Base-by-base conservation (phyloP, 2,329 filamentous ascomycete species). In the Penicillium glabrum region DNA sequence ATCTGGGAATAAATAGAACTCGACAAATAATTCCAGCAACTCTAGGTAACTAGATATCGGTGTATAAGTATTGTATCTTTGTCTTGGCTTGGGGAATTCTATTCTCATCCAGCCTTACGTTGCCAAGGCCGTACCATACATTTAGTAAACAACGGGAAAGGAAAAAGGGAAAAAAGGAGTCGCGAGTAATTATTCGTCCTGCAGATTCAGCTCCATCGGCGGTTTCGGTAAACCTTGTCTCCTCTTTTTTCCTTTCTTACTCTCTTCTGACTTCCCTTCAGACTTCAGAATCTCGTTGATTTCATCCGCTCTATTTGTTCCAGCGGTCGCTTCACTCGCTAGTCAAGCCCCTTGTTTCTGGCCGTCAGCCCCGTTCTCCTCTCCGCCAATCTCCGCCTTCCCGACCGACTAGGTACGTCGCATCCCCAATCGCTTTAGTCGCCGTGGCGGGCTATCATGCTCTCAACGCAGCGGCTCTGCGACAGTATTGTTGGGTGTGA, bases 171-270 rank as follows among this genome's bases (percentile, higher is more conserved):
- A 24, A 43, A 43, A 43, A 43, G 49, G 27, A 41, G 43, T 26
- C 23, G 27, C 35, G 35, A 29, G 27, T 45, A 26, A 23, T 16
- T 31, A 29, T 27, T 47, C 19, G 33, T 31, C 26, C 14, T 52
- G 41, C 29, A 45, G 50, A 45, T 43, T 23, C n/a, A 60, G 37
- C n/a, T 49, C 29, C 45, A 35, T 51, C 52, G 41, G 31, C 37
- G 24, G 44, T 50, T 46, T 51, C 58, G 57, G 44, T 58, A 53
- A 57, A 56, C 48, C 39, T 47, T 55, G 53, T 55, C 59, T 59
- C 57, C 56, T 60, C 59, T 56, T 57, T 48, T 49, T 46, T 44
- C 54, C 53, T 52, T 52, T 19, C 35, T 24, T 37, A 53, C n/a
- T 52, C 56, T 48, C 53, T 44, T 45, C 35, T 39, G 48, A 23